These are phyloP conservation scores for Stephania japonica DNA, from an alignment of 164 flowering plant genomes.

Conservation along the genomic window DNA sequence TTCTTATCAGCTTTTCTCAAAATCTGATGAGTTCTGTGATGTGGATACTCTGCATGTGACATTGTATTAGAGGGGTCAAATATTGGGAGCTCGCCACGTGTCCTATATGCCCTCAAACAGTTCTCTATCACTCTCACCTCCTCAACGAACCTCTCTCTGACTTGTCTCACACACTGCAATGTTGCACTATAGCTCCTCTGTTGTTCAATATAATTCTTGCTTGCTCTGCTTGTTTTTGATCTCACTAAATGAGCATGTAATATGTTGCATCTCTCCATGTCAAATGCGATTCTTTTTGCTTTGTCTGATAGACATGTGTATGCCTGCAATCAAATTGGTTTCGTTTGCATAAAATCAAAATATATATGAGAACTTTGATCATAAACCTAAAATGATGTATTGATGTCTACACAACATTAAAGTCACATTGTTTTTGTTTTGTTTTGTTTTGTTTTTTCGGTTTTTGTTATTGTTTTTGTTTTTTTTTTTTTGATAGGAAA, in stretches of 20 bases:
- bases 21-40: conserved; percentile 17
- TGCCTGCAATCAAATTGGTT: conserved; percentile 40
- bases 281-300: conserved; percentile 45
- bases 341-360: too few species aligned
- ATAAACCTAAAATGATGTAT: too few species aligned
- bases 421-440: too few species aligned
- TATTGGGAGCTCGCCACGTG: conserved; percentile 36
- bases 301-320: conserved; percentile 53
- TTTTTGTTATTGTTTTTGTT: too few species aligned
- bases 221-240: conserved; percentile 12
- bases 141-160: conserved; percentile 42
- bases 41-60: conserved; percentile 25
- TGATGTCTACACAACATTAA: too few species aligned
- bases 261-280: conserved; percentile 38
- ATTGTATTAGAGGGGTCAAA: conserved; percentile 37
- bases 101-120: conserved; percentile 31
- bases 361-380: too few species aligned
- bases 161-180: conserved; percentile 27
- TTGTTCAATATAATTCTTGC: conserved; percentile 4
- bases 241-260: conserved; percentile 42
- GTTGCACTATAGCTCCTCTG: conserved; percentile 15
- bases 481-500: too few species aligned
- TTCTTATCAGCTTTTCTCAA: conserved; percentile 20
- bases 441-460: too few species aligned
- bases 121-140: conserved; percentile 54